A percentile compares a stretch with the other conserved stretches of the same genome.
These are phyloP conservation scores for Tillandsia fasciculata DNA, from an alignment of 176 grass and related monocot species.

Conservation along the genomic window DNA sequence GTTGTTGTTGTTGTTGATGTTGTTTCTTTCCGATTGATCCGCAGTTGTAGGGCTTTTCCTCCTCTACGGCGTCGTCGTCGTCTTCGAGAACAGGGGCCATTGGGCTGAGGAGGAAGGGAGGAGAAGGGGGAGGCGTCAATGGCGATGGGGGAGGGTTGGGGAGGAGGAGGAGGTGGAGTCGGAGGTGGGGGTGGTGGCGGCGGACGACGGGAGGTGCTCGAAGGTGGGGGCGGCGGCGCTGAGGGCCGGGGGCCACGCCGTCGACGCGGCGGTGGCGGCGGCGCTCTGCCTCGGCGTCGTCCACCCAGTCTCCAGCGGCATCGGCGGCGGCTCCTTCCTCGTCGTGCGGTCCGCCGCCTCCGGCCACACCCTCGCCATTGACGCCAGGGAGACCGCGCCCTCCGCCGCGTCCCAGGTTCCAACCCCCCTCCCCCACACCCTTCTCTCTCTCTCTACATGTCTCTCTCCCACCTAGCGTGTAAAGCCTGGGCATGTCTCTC, in stretches of 20 bases:
- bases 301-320: constrained; percentile 78
- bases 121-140: background rate
- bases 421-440: too few species aligned
- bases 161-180: constrained; percentile 34
- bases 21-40: background rate
- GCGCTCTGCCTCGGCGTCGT: constrained; percentile 82
- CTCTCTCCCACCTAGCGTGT: too few species aligned
- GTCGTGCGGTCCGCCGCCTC: constrained; percentile 49
- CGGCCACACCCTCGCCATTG: constrained; percentile 58
- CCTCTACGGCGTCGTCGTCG: constrained; percentile 16
- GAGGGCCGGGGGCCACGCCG: constrained; percentile 67
- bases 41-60: constrained; percentile 25
- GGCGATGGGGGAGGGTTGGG: background rate
- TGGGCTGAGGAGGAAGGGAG: background rate
- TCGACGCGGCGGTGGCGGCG: constrained; percentile 59
- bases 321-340: constrained; percentile 75
- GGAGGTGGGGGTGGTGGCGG: constrained; percentile 40
- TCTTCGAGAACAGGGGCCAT: background rate
- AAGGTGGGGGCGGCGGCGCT: constrained; percentile 54
- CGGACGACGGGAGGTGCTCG: constrained; percentile 82
- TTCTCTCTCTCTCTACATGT: background rate
- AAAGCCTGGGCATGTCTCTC: too few species aligned
- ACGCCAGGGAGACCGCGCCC: constrained; percentile 83
- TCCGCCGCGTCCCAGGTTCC: constrained; percentile 50
- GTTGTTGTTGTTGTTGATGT: too few species aligned